These are phyloP conservation scores for Russula foetens DNA, from an alignment of 768 basidiomycete species.

Conservation along the genomic window DNA sequence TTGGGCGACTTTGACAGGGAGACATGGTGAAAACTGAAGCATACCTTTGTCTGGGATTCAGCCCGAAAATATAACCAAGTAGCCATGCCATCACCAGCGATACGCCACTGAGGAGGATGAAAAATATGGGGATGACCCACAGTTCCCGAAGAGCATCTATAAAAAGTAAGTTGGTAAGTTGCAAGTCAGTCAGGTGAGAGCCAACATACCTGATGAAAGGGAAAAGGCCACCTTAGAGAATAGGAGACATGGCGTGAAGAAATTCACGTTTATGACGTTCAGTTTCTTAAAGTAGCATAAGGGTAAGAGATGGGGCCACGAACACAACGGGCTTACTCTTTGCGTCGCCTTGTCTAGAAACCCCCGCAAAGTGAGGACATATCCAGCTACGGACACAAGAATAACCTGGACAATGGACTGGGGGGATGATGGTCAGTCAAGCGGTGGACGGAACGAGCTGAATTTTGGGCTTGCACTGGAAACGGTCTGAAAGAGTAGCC, in stretches of 20 bases:
- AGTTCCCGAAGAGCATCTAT: constrained; percentile 67
- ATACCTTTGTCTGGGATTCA: constrained; percentile 71
- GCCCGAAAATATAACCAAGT: constrained; percentile 46
- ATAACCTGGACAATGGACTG: constrained; percentile 89
- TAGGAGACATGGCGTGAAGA: constrained; percentile 83
- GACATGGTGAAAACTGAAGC: constrained; percentile 20
- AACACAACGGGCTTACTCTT: constrained; percentile 42
- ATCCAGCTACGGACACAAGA: constrained; percentile 76
- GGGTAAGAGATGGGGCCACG: constrained; percentile 22
- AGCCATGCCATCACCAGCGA: constrained; percentile 62
- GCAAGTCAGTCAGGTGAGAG: background rate
- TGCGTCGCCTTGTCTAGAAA: constrained; percentile 89
- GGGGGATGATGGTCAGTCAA: background rate
- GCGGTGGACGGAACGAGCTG: background rate
- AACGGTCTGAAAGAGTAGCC: constrained; percentile 44
- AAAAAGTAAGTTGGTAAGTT: too few species aligned
- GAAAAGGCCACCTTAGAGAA: constrained; percentile 96
- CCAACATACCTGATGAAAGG: constrained; percentile 44
- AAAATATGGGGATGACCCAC: constrained; percentile 87
- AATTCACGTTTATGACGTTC: constrained; percentile 75
- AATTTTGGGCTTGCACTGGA: constrained; percentile 38
- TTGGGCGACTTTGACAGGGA: background rate
- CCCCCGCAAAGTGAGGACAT: constrained; percentile 65
- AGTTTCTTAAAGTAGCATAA: constrained; percentile 42
- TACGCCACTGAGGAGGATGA: constrained; percentile 57